phyloP scores from a whole-genome alignment of 257 asterid genomes.

The Orobanche coerulescens region DNA sequence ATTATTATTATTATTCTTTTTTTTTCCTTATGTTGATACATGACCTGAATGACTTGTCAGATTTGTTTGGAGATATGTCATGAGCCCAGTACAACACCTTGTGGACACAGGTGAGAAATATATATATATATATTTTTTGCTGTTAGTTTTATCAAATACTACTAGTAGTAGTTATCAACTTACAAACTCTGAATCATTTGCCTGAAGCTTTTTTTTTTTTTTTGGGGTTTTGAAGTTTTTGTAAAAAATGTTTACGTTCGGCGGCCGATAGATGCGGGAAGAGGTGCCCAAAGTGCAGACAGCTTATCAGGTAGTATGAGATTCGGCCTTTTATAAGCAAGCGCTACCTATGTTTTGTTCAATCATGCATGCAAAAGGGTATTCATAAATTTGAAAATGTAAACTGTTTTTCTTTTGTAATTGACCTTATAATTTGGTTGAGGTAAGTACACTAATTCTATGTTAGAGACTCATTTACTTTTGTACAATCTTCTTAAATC shows the following conservation, averaged over 20 bases:
- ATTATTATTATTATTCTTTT: not conserved
- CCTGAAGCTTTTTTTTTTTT: not conserved
- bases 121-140: too few relatives aligned
- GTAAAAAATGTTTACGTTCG: slow-evolving; percentile 71
- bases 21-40: not conserved
- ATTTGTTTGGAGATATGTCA: slow-evolving; percentile 90
- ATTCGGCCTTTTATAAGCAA: not conserved
- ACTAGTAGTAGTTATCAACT: not conserved
- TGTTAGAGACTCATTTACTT: not conserved
- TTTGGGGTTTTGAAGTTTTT: slow-evolving; percentile 44
- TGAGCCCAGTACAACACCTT: slow-evolving; percentile 93
- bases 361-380: too few relatives aligned
- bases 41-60: slow-evolving; percentile 36
- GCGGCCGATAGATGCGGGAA: slow-evolving; percentile 96
- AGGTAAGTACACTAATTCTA: not conserved
- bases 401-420: too few relatives aligned
- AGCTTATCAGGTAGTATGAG: slow-evolving; percentile 58
- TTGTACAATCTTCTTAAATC: not conserved
- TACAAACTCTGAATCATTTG: not conserved
- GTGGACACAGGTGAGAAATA: slow-evolving; percentile 98
- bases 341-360: too few relatives aligned
- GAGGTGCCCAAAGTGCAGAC: slow-evolving; percentile 96
- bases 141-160: not conserved
- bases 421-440: too few relatives aligned
- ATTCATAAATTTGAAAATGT: too few relatives aligned